Percentiles rank a stretch among this genome's conserved stretches.
Conservation (phyloP, 2,329 filamentous ascomycete genomes). For the Pseudogymnoascus sp. region DNA sequence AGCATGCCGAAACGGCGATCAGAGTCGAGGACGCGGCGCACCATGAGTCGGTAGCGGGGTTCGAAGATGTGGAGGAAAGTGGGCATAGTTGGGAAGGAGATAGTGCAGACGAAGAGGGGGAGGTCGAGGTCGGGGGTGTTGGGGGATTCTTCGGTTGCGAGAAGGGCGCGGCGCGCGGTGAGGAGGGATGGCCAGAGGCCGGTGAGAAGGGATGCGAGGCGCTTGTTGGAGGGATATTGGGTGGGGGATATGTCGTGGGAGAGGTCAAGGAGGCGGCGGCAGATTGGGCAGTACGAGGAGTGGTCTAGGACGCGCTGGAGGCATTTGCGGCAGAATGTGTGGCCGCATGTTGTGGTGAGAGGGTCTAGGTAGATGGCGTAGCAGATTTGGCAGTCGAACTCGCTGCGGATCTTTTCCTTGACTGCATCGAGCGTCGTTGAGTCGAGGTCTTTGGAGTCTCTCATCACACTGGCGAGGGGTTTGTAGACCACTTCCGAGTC, state of each 20-base stretch:
- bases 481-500: conserved; percentile 47
- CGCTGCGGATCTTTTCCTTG: conserved; percentile 53
- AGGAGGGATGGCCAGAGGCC: conserved; percentile 63
- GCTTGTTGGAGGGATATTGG: conserved; percentile 48
- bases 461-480: conserved; percentile 20
- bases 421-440: conserved; percentile 45
- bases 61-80: conserved; percentile 90
- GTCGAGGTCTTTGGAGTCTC: conserved; percentile 33
- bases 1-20: conserved; percentile 80
- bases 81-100: conserved; percentile 74
- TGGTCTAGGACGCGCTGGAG: conserved; percentile 70
- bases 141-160: conserved; percentile 49
- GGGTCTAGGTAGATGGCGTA: conserved; percentile 75
- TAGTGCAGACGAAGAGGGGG: conserved; percentile 72
- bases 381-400: conserved; percentile 84
- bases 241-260: conserved; percentile 30
- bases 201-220: conserved; percentile 54
- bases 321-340: conserved; percentile 81
- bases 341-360: conserved; percentile 75
- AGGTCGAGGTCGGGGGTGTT: conserved; percentile 50
- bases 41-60: conserved; percentile 85
- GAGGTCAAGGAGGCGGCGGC: conserved; percentile 55
- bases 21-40: conserved; percentile 62
- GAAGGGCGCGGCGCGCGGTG: conserved; percentile 45
- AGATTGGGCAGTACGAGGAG: conserved; percentile 70